Evolutionary conservation across 1,139 yeast species (phyloP), one percentile per base, ranked within the genome.

Genomic region (Kurtzmaniella quercitrusa): DNA sequence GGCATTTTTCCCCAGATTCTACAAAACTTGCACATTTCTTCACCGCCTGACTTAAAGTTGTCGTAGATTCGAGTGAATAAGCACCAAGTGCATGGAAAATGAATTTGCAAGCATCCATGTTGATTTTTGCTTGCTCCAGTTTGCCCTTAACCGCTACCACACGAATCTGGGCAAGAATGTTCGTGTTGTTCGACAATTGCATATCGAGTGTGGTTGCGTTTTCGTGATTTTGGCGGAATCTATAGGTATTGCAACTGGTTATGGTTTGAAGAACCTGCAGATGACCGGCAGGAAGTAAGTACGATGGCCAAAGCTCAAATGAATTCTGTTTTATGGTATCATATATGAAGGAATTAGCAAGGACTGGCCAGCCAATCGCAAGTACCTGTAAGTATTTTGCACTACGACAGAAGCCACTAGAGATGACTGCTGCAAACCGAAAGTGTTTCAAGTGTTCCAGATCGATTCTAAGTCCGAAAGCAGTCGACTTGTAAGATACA

Each of bases 351-450:
- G 66, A 60, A 48, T 77, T 75, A 2, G 88, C 81, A 27, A 91
- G 56, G 16, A 89, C 77, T 1, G 98, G 98, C 95, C 96, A 89
- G 1, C 95, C 94, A 38, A 90, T 60, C 0, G 95, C 89, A n/a
- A 90, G 63, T 0, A 87, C 81, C 56, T 89, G 95, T n/a, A 90
- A 61, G 56, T 85, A 91, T 56, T 89, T 89, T 17, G 84, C 75
- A 44, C 89, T 86, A 38, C 95, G 70, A 29, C 79, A 71, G 50
- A 73, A 72, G 17, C 69, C 72, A 37, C 73, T 73, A 0, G 95
- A 74, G 1, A 89, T 60, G 39, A 87, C 69, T 1, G 90, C 91
- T 2, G 76, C 89, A 66, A 89, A 86, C 29, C 55, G 64, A 48
- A 57, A 63, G 2, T 52, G 51, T 5, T 46, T 45, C 17, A 64